Percentiles rank a stretch among this genome's conserved stretches.
Conservation (phyloP, 2,329 filamentous ascomycete genomes). For the Colletotrichum musicola region DNA sequence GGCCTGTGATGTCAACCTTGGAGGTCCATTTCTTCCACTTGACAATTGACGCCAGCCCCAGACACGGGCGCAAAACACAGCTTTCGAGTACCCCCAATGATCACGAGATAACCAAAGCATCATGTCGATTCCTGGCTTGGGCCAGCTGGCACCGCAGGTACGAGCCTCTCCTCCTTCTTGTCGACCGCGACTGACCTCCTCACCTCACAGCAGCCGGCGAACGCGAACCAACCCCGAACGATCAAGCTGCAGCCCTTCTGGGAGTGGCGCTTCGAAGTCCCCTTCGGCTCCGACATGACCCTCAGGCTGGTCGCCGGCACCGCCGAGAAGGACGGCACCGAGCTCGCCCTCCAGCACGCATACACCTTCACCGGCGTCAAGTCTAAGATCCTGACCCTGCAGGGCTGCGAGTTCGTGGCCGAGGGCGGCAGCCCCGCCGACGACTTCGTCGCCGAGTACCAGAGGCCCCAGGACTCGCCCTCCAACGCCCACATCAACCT, state of each 20-base stretch:
- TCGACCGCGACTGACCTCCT: neutral
- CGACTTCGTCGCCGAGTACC: conserved; percentile 70
- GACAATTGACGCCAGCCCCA: neutral
- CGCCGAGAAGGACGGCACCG: conserved; percentile 94
- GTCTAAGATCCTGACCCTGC: conserved; percentile 91
- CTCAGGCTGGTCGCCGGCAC: conserved; percentile 81
- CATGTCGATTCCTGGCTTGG: conserved; percentile 82
- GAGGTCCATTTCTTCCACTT: neutral
- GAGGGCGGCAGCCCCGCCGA: conserved; percentile 70
- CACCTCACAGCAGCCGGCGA: conserved; percentile 45
- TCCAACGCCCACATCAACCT: conserved; percentile 86
- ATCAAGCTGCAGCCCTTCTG: conserved; percentile 71
- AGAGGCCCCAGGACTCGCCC: conserved; percentile 81
- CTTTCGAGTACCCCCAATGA: conserved; percentile 5
- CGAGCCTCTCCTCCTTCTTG: conserved; percentile 43
- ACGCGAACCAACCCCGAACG: conserved; percentile 57
- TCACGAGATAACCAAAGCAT: conserved; percentile 35
- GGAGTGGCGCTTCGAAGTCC: conserved; percentile 85
- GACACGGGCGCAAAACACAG: neutral
- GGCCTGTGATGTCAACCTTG: neutral
- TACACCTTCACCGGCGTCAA: conserved; percentile 88
- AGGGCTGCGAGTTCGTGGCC: conserved; percentile 88
- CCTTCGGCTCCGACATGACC: conserved; percentile 58
- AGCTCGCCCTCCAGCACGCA: conserved; percentile 83
- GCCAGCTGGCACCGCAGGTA: conserved; percentile 74